These are phyloP conservation scores for Alloascoidea hylecoeti DNA, from an alignment of 805 yeast genomes.

Conservation along the genomic window DNA sequence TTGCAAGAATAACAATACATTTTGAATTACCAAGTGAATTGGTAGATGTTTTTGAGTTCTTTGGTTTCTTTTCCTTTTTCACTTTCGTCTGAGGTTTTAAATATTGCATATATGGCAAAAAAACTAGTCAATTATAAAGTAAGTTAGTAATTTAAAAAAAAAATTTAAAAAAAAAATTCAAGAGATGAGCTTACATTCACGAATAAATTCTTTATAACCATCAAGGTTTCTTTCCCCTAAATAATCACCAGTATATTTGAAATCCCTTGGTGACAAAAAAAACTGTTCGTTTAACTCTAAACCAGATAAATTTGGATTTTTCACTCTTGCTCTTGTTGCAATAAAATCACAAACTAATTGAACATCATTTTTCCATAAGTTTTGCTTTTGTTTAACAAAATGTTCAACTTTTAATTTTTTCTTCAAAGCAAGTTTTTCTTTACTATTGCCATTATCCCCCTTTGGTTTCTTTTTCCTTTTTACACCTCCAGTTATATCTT, in stretches of 20 bases:
- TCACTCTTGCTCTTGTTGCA: conserved; percentile 41
- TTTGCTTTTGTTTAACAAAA: conserved; percentile 42
- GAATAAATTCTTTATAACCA: conserved; percentile 40
- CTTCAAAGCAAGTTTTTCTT: conserved; percentile 14
- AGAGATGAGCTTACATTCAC: conserved; percentile 23
- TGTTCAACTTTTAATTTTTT: conserved; percentile 55
- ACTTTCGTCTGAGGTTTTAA: conserved; percentile 17
- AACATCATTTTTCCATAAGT: conserved; percentile 38
- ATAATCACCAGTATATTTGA: conserved; percentile 50
- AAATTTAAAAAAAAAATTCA: too few relatives aligned
- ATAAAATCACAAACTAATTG: conserved; percentile 56
- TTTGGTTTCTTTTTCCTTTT: conserved; percentile 14
- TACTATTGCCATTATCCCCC: conserved; percentile 9
- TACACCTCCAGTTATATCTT: conserved; percentile 8
- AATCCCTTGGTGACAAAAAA: conserved; percentile 34
- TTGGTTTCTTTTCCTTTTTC: conserved; percentile 6
- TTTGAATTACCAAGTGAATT: conserved; percentile 19
- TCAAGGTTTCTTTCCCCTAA: conserved; percentile 37
- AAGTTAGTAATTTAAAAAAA: too few relatives aligned
- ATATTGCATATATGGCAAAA: conserved; percentile 14
- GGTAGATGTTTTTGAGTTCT: conserved; percentile 9
- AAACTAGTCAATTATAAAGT: conserved; percentile 17
- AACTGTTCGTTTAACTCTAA: conserved; percentile 61
- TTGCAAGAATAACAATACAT: conserved; percentile 38
- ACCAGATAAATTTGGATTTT: conserved; percentile 55